Evolutionary conservation across 495 filamentous ascomycete species (phyloP), one percentile per base, ranked within the genome.

Genomic region (Corynascus novoguineensis): DNA sequence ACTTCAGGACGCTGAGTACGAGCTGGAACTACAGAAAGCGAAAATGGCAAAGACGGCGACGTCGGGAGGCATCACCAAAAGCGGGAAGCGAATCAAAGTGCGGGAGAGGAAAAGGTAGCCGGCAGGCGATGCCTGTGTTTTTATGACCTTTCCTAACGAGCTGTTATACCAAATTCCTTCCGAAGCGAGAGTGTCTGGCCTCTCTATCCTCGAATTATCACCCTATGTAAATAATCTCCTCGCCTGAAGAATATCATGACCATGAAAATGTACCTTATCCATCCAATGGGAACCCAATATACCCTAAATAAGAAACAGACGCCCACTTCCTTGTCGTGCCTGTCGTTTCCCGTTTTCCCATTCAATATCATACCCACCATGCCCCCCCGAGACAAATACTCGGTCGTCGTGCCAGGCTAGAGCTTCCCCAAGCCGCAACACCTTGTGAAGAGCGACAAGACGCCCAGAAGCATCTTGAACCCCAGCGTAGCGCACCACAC

Each of bases 41-140:
- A 73, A 72, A 60, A 78, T 96, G 90, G 84, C 82, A 45, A 92
- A 92, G 68, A 78, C 78, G 31, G 64, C 73, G 27, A 87, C 81
- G 4, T 77, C 89, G 8, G 87, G 87, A 40, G 90, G 90, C 10
- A 76, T 86, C 51, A 93, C 88, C 60, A 93, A 92, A 73, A 71
- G 81, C 28, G 90, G 91, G 14, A 77, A 86, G 66, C 92, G 87
- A 72, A 92, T 86, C 73, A 95, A 93, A 76, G 77, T 90, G 19
- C 73, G 84, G 50, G 86, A 90, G 75, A 78, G 91, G 62, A 96
- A 95, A 78, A 80, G 82, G 65, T 95, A 74, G 79, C 40, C 9
- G 40, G 24, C 19, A 48, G 32, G 27, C 24, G 10, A 27, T n/a
- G 34, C 7, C 40, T 9, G 21, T 34, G 35, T 44, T 60, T 55